These are phyloP conservation scores for Solanum raphanifolium DNA, from an alignment of 257 asterid species.

Conservation along the genomic window DNA sequence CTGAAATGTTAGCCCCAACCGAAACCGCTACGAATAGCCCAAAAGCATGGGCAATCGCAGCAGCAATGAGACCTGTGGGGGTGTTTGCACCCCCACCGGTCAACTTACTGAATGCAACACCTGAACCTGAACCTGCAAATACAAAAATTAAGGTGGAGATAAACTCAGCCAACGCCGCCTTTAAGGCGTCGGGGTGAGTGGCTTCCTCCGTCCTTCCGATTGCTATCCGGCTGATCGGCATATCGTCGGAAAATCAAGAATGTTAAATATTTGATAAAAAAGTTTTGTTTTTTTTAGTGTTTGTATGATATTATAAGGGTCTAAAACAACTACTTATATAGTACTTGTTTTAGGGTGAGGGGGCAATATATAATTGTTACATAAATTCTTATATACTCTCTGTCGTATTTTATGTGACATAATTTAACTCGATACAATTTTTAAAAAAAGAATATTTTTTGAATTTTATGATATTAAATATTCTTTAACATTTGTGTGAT, in stretches of 20 bases:
- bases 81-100: slow-evolving; percentile 14
- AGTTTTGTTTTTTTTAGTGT: too few species aligned
- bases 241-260: neutral
- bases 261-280: neutral
- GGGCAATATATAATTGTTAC: neutral
- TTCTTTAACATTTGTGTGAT: fast-evolving
- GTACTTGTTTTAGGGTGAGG: neutral
- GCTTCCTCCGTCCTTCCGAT: slow-evolving; percentile 21
- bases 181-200: slow-evolving; percentile 17
- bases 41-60: slow-evolving; percentile 21
- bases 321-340: neutral
- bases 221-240: slow-evolving; percentile 23
- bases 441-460: fast-evolving
- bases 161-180: slow-evolving; percentile 46
- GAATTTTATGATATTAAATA: too few species aligned
- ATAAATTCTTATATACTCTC: too few species aligned
- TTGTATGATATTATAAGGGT: neutral
- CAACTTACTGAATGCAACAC: slow-evolving; percentile 27
- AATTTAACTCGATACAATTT: too few species aligned
- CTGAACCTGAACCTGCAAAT: slow-evolving; percentile 33
- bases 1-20: slow-evolving; percentile 21
- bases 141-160: slow-evolving; percentile 37
- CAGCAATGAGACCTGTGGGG: slow-evolving; percentile 22
- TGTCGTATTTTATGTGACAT: too few species aligned
- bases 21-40: slow-evolving; percentile 26